Percentiles rank a stretch among this genome's conserved stretches.
phyloP scores from a whole-genome alignment of 176 grass and related monocot genomes.

The Raddia guianensis region DNA sequence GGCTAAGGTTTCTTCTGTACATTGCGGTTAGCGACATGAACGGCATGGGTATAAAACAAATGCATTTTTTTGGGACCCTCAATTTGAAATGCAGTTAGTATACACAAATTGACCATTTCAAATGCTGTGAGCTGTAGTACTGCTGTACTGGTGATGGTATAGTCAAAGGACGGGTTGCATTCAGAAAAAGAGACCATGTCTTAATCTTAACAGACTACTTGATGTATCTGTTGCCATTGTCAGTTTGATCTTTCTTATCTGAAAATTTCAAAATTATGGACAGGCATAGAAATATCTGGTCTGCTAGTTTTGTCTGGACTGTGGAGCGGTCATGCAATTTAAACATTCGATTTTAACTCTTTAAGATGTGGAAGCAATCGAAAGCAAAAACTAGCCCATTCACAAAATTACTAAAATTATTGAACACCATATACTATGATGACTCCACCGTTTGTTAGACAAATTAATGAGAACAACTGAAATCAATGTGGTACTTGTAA shows the following conservation, averaged over 20 bases:
- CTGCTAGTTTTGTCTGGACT: not conserved
- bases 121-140: not conserved
- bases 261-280: not conserved
- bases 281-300: not conserved
- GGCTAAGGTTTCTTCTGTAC: too few species aligned
- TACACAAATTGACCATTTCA: constrained; percentile 8
- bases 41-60: too few species aligned
- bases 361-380: too few species aligned
- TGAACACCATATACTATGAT: too few species aligned
- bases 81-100: not conserved
- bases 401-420: not conserved
- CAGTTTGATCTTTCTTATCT: not conserved
- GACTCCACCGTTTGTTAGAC: not conserved
- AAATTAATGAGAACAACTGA: not conserved
- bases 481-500: too few species aligned
- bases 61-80: too few species aligned
- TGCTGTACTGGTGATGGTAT: not conserved
- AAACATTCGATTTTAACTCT: not conserved
- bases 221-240: not conserved
- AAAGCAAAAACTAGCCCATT: too few species aligned
- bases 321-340: not conserved
- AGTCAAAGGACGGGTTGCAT: not conserved
- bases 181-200: too few species aligned
- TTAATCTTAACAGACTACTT: not conserved
- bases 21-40: not conserved